phyloP scores from a whole-genome alignment of 768 basidiomycete species.

The Russula sp. region DNA sequence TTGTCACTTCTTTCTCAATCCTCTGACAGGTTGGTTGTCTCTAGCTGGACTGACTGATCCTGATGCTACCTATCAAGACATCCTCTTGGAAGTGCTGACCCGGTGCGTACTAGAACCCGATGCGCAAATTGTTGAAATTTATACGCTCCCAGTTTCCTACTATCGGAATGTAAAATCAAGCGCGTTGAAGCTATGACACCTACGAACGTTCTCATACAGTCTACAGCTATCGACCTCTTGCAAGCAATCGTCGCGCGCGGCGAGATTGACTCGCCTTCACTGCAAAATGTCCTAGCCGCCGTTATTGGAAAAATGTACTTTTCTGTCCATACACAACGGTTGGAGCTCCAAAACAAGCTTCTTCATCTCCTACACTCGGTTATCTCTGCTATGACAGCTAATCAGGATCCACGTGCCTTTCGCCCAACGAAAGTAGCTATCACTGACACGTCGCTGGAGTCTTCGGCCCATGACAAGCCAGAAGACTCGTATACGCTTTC shows the following conservation, averaged over 20 bases:
- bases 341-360: conserved; percentile 90
- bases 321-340: conserved; percentile 58
- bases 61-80: conserved; percentile 70
- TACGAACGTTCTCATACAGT: conserved; percentile 62
- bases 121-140: background rate
- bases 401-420: conserved; percentile 27
- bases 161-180: conserved; percentile 62
- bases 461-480: conserved; percentile 29
- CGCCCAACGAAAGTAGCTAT: conserved; percentile 4
- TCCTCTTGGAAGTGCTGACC: conserved; percentile 64
- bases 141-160: conserved; percentile 50
- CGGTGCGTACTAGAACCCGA: conserved; percentile 41
- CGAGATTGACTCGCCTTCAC: conserved; percentile 55
- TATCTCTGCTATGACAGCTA: conserved; percentile 55
- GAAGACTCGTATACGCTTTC: conserved; percentile 38
- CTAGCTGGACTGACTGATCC: conserved; percentile 31
- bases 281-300: conserved; percentile 62
- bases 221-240: conserved; percentile 70
- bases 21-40: conserved; percentile 12
- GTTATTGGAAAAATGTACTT: conserved; percentile 72
- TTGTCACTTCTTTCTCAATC: conserved; percentile 2
- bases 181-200: conserved; percentile 49
- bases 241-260: conserved; percentile 79
- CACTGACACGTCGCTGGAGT: conserved; percentile 15
- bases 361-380: conserved; percentile 86